Base-by-base conservation (phyloP, 2,329 filamentous ascomycete genomes). In the Fusarium sp. region DNA sequence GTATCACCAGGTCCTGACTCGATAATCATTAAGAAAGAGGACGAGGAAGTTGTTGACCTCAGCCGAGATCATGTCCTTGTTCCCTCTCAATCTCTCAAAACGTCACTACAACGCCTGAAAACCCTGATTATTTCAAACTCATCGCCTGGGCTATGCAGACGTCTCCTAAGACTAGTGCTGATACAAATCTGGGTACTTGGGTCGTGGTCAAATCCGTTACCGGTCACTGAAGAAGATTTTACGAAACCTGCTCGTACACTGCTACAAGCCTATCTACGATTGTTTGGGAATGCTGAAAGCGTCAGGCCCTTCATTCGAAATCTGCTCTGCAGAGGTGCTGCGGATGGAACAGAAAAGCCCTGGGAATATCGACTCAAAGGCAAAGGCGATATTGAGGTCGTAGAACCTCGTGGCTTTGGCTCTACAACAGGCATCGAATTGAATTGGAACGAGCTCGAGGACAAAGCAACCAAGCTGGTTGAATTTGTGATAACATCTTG, bases 141-240 rank as follows among this genome's bases (percentile, higher is more conserved):
- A 0, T 88, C 90, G 52, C 85, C 88, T 0, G 87, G 87, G 0
- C 75, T 91, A 9, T 84, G 87, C 40, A 87, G 82, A 61, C 80
- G 89, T 46, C 76, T 92, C 1, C 73, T 91, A 3, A 77, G 79
- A 3, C 85, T 85, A 1, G 70, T 91, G 3, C 66, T 90, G 3
- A 73, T 87, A 5, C 83, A 88, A 2, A 75, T 92, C 0, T 92
- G 89, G 89, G 78, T 82, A 2, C 70, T 91, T 13, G 77, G 84
- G 1, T 84, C 83, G 6, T 86, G 85, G 80, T 68, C 75, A 1
- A 73, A 72, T 7, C 64, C 77, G 5, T 67, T 74, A 7, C 46
- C 72, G 1, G 60, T 70, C 2, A 69, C 75, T 6, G 75, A 78
- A 15, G 73, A 78, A 25, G 69, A 74, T 1, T 82, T 79, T 55